phyloP scores from a whole-genome alignment of 306 rosid species.

The Lathyrus oleraceus region DNA sequence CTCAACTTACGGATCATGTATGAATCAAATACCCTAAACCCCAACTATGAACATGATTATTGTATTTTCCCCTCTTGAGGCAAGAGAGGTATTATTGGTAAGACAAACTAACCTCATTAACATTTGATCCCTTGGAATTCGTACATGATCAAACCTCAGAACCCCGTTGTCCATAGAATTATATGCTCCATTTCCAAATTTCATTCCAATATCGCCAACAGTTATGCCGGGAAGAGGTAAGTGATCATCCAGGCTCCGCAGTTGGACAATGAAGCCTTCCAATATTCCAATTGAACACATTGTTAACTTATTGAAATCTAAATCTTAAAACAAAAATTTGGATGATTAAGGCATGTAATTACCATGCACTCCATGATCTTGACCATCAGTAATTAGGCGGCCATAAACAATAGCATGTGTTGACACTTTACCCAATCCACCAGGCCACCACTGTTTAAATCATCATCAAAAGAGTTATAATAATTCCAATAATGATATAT shows the following conservation, averaged over 20 bases:
- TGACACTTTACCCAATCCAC: conserved; percentile 93
- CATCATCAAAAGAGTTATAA: conserved; percentile 35
- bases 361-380: conserved; percentile 90
- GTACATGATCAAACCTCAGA: conserved; percentile 73
- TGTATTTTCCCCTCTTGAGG: neutral
- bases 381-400: conserved; percentile 69
- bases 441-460: conserved; percentile 97
- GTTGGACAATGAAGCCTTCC: conserved; percentile 91
- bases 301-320: conserved; percentile 15
- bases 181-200: conserved; percentile 94
- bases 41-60: conserved; percentile 2
- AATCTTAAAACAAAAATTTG: conserved; percentile 16
- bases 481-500: conserved; percentile 11
- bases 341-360: conserved; percentile 35
- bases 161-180: conserved; percentile 99
- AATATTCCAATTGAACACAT: conserved; percentile 48
- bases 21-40: conserved; percentile 27
- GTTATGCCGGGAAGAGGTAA: conserved; percentile 89
- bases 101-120: conserved; percentile 77
- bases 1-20: no score
- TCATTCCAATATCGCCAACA: conserved; percentile 91
- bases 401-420: conserved; percentile 86
- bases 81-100: conserved; percentile 5
- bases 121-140: conserved; percentile 91
- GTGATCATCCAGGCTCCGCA: conserved; percentile 94